Conservation (phyloP, 129 eudicot species). For the Lonicera japonica region DNA sequence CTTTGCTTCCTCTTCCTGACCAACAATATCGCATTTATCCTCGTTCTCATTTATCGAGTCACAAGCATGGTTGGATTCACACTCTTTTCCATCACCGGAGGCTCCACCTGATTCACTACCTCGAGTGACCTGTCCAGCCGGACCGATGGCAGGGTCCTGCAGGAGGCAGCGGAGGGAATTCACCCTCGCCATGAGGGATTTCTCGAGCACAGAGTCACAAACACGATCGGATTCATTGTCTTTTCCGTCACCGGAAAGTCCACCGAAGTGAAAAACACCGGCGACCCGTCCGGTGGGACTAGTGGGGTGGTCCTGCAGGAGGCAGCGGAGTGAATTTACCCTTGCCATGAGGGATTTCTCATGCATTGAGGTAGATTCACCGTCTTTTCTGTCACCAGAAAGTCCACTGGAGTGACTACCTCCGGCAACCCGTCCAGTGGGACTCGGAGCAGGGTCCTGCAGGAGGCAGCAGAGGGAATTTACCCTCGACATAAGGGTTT, state of each 20-base stretch:
- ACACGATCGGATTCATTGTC: background rate
- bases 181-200: conserved; percentile 60
- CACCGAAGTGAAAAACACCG: too few relatives aligned
- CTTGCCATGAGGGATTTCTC: conserved; percentile 66
- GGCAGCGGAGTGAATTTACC: conserved; percentile 68
- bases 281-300: background rate
- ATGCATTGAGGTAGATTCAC: background rate
- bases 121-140: background rate
- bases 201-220: conserved; percentile 31
- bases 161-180: conserved; percentile 68
- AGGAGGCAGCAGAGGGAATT: conserved; percentile 69
- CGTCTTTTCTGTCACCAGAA: conserved; percentile 2
- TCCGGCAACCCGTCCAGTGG: background rate
- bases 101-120: too few relatives aligned
- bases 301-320: conserved; percentile 51
- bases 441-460: conserved; percentile 34
- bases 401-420: too few relatives aligned
- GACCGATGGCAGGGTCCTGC: conserved; percentile 35
- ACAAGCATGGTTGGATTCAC: background rate
- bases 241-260: conserved; percentile 3
- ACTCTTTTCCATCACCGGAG: conserved; percentile 2
- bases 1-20: conserved; percentile 8
- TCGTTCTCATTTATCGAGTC: background rate
- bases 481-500: conserved; percentile 63
- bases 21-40: background rate